Base-by-base conservation (phyloP, 257 asterid species). In the Cinchona pubescens region DNA sequence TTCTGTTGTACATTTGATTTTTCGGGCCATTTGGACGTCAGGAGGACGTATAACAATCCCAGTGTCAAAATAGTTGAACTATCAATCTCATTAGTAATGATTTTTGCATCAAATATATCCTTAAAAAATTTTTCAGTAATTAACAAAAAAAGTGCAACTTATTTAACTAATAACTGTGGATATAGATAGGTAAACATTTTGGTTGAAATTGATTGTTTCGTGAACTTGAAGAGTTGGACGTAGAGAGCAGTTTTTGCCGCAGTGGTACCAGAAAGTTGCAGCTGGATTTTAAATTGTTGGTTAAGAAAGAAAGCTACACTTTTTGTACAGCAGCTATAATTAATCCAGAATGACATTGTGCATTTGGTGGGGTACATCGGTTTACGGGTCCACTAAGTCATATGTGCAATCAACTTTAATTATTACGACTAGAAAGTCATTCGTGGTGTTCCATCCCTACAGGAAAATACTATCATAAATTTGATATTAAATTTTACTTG, bases 151-250 rank as follows among this genome's bases (percentile, higher is more conserved):
- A 35, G n/a, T n/a, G 3, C 48, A 7, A 37, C 21, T 18, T 16
- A 5, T 18, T 19, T 7, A 56, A 25, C 11, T 21, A 21, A 5
- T 21, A 55, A n/a, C 8, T n/a, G 30, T 23, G 8, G 30, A 56
- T 23, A 56, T 23, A 14, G 5, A 25, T n/a, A 0, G 14, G 25
- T 4, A 49, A n/a, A 34, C 12, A 0, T 45, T 67, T 75, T 51
- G 67, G n/a, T 5, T 67, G 75, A 29, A 74, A 67, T 79, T 30
- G 73, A 79, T 56, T 5, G 46, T 79, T 74, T 37, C 82, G 63
- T 79, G 53, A 32, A 68, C 34, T 74, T 74, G 64, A 74, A 79
- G 82, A 72, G 73, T 30, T 56, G 12, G 42, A 35, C n/a, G 38
- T 3, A 34, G n/a, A 59, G 58, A 46, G 51, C 35, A 23, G n/a